Evolutionary conservation across 2,329 filamentous ascomycete genomes (phyloP).

Genomic region (Lecanicillium sp.): DNA sequence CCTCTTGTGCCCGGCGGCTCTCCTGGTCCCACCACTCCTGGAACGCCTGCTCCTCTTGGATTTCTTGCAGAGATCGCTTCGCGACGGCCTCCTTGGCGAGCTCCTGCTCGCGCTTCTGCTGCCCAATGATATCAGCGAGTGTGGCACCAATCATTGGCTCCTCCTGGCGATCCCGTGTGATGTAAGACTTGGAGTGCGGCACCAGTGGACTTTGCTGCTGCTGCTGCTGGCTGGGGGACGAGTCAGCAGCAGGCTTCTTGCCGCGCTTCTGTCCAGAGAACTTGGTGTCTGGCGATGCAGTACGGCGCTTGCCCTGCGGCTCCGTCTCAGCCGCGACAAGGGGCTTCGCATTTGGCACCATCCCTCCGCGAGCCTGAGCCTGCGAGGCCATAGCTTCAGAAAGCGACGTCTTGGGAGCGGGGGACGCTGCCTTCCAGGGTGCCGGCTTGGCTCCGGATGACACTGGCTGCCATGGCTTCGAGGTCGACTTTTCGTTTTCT

Average conservation of each 20-base stretch:
- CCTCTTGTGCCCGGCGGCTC: conserved; percentile 63
- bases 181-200: conserved; percentile 58
- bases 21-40: conserved; percentile 96
- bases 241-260: conserved; percentile 25
- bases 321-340: conserved; percentile 38
- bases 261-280: conserved; percentile 51
- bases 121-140: conserved; percentile 80
- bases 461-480: conserved; percentile 41
- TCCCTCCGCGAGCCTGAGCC: conserved; percentile 21
- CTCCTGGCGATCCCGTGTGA: conserved; percentile 49
- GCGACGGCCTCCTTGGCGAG: conserved; percentile 75
- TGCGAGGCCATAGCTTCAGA: conserved; percentile 40
- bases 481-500: conserved; percentile 23
- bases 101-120: conserved; percentile 81
- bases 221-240: conserved; percentile 23
- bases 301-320: conserved; percentile 37
- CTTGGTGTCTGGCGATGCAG: conserved; percentile 56
- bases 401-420: conserved; percentile 42
- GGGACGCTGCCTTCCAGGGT: conserved; percentile 61
- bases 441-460: conserved; percentile 35
- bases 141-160: conserved; percentile 64
- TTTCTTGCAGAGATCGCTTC: conserved; percentile 86
- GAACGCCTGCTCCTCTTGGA: conserved; percentile 94
- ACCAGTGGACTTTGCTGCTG: conserved; percentile 36
- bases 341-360: conserved; percentile 33